These are phyloP conservation scores for Leccinum imitatum DNA, from an alignment of 768 basidiomycete species.

Conservation along the genomic window DNA sequence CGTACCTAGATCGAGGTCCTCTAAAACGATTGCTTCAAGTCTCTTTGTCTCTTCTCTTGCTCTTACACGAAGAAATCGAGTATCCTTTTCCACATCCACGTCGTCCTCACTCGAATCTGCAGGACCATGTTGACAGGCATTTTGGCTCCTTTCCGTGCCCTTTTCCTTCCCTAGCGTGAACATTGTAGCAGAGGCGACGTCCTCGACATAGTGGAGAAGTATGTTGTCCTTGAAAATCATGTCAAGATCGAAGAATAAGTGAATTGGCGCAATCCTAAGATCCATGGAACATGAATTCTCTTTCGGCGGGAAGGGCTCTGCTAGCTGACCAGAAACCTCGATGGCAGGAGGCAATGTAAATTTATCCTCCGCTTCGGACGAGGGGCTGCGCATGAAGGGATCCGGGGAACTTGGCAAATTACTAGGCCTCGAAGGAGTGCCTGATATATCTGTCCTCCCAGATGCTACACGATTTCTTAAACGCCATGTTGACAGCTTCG, in stretches of 20 bases:
- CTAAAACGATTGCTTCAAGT: conserved; percentile 52
- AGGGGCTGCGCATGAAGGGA: conserved; percentile 21
- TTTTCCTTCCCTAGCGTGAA: conserved; percentile 11
- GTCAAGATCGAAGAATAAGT: conserved; percentile 73
- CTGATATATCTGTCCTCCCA: conserved; percentile 17
- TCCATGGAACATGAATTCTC: conserved; percentile 19
- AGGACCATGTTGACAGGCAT: neutral
- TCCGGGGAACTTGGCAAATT: conserved; percentile 18
- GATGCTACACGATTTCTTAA: conserved; percentile 35
- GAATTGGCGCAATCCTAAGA: conserved; percentile 58
- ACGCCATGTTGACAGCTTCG: conserved; percentile 65
- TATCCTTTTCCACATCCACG: conserved; percentile 14
- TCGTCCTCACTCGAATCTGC: conserved; percentile 15
- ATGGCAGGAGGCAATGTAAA: conserved; percentile 16
- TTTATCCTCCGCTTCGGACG: conserved; percentile 18
- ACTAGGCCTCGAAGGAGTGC: conserved; percentile 17
- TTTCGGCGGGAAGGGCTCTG: neutral
- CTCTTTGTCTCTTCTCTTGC: conserved; percentile 39
- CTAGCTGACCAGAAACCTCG: conserved; percentile 16
- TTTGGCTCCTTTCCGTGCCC: neutral
- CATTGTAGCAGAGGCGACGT: conserved; percentile 30
- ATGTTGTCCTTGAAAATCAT: conserved; percentile 38
- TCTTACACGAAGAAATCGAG: conserved; percentile 17
- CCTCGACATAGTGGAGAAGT: conserved; percentile 50
- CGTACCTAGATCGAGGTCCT: conserved; percentile 56